Evolutionary conservation across 306 rosid genomes (phyloP).

Genomic region (Leucaena leucocephala): DNA sequence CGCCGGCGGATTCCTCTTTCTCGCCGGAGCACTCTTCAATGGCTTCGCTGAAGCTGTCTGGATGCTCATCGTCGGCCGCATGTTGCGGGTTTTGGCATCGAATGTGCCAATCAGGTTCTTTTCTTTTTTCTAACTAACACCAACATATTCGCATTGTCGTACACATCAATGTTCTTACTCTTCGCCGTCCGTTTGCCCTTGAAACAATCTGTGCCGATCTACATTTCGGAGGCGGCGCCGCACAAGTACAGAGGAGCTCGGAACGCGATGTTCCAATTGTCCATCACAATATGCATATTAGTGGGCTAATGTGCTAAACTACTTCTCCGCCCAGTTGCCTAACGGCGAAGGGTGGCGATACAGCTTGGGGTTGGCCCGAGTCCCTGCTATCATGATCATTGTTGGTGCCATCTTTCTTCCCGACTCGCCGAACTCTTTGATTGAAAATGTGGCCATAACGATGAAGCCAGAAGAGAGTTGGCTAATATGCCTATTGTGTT

Average conservation of each 20-base stretch:
- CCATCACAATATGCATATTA: not conserved
- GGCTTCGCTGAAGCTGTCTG: not conserved
- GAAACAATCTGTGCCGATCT: not conserved
- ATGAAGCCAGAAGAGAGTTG: not conserved
- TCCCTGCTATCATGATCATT: not conserved
- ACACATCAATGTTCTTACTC: too few species aligned
- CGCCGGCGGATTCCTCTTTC: not conserved
- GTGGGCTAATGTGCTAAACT: not conserved
- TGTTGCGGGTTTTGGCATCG: not conserved
- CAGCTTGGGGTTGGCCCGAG: not conserved
- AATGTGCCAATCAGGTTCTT: conserved; percentile 1
- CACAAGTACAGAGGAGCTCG: not conserved
- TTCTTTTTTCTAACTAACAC: not conserved
- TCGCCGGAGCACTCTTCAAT: not conserved
- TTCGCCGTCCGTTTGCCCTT: too few species aligned
- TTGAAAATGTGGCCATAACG: not conserved
- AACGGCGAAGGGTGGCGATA: not conserved
- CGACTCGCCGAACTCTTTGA: not conserved
- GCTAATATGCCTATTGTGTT: not conserved
- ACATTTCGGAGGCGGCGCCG: not conserved
- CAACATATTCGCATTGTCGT: too few species aligned
- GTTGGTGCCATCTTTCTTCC: not conserved
- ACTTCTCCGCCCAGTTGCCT: not conserved
- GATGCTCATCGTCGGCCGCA: not conserved
- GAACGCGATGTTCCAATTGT: not conserved